Evolutionary conservation across 2,329 filamentous ascomycete genomes (phyloP).

Genomic region (Plenodomus lindquistii): DNA sequence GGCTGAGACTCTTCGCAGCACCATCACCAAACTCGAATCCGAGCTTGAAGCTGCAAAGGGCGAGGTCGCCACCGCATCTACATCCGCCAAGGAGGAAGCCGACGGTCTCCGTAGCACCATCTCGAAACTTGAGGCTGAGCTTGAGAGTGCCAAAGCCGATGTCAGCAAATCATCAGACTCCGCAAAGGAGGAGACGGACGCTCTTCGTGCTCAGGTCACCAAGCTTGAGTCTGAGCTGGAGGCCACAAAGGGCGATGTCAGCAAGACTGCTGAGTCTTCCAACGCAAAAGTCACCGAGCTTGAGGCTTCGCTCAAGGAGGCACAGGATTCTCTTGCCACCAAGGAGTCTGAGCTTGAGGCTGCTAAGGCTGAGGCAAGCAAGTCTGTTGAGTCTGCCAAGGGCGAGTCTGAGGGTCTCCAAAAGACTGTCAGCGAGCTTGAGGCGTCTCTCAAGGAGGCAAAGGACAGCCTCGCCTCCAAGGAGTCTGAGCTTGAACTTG

Average conservation of each 20-base stretch:
- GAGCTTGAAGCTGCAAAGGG: slow-evolving; percentile 16
- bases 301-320: slow-evolving; percentile 22
- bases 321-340: slow-evolving; percentile 17
- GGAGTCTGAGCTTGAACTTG: slow-evolving; percentile 21
- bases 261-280: slow-evolving; percentile 22
- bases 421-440: slow-evolving; percentile 24
- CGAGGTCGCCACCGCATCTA: slow-evolving; percentile 17
- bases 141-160: slow-evolving; percentile 20
- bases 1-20: slow-evolving; percentile 24
- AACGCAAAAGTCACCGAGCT: slow-evolving; percentile 30
- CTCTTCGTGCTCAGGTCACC: slow-evolving; percentile 12
- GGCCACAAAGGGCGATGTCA: slow-evolving; percentile 16
- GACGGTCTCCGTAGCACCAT: slow-evolving; percentile 27
- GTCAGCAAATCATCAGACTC: slow-evolving; percentile 14
- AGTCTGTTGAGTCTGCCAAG: slow-evolving; percentile 22
- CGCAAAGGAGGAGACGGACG: slow-evolving; percentile 17
- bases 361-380: slow-evolving; percentile 21
- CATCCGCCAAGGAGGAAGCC: slow-evolving; percentile 28
- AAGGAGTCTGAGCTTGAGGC: slow-evolving; percentile 29
- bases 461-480: slow-evolving; percentile 11
- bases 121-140: slow-evolving; percentile 28
- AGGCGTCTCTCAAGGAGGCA: slow-evolving; percentile 15
- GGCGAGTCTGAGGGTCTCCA: slow-evolving; percentile 17
- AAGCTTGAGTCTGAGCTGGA: slow-evolving; percentile 21
- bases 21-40: slow-evolving; percentile 32